These are phyloP conservation scores for Ambrosia artemisiifolia DNA, from an alignment of 129 eudicot genomes.

Conservation along the genomic window DNA sequence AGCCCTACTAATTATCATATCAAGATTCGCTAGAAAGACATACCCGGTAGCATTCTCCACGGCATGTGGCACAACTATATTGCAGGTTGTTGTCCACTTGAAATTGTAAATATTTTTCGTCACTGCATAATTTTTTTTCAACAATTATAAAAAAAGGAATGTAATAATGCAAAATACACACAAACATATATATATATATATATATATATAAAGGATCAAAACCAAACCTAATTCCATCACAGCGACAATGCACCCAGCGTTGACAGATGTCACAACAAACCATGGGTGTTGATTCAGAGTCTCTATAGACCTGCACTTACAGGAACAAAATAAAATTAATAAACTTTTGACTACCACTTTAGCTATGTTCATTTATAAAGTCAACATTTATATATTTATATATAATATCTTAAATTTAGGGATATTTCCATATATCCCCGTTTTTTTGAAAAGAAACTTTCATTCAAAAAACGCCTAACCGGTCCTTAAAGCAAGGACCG, in stretches of 20 bases:
- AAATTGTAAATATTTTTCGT: slow-evolving; percentile 74
- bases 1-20: neutral
- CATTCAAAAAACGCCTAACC: too few species aligned
- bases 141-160: neutral
- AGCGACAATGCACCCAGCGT: slow-evolving; percentile 91
- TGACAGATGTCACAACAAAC: slow-evolving; percentile 93
- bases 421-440: neutral
- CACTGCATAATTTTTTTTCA: slow-evolving; percentile 47
- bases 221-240: slow-evolving; percentile 81
- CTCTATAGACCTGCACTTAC: slow-evolving; percentile 80
- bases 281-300: slow-evolving; percentile 96
- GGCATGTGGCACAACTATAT: slow-evolving; percentile 85
- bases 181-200: too few species aligned
- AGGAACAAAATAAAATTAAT: neutral
- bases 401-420: neutral
- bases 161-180: neutral
- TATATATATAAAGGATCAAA: neutral
- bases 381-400: neutral
- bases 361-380: neutral
- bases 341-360: neutral
- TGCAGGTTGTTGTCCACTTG: slow-evolving; percentile 85
- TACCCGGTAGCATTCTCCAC: slow-evolving; percentile 91
- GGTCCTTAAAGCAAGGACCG: too few species aligned
- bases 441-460: too few species aligned
- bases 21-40: neutral